These are phyloP conservation scores for Pleurotus tuoliensis DNA, from an alignment of 768 basidiomycete species.

Conservation along the genomic window DNA sequence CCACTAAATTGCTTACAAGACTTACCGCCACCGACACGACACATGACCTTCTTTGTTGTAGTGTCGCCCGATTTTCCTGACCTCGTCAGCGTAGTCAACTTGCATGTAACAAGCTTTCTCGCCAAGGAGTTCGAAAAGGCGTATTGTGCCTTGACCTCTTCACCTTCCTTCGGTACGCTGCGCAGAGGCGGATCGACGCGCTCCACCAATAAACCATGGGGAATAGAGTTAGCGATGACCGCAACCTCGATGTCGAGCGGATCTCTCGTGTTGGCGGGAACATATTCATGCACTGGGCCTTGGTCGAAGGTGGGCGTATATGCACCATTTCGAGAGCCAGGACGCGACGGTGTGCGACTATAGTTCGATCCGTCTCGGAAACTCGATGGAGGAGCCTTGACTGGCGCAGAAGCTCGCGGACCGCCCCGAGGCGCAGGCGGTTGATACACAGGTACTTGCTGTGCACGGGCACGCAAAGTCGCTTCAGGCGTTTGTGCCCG, in stretches of 20 bases:
- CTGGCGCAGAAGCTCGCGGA: conserved; percentile 30
- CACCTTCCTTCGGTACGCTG: conserved; percentile 60
- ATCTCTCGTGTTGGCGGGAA: conserved; percentile 63
- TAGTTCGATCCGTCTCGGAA: conserved; percentile 52
- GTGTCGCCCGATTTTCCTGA: conserved; percentile 45
- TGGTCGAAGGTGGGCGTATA: conserved; percentile 57
- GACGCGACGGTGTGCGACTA: conserved; percentile 58
- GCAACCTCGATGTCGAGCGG: conserved; percentile 84
- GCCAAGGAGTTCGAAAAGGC: conserved; percentile 71
- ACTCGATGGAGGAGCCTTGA: conserved; percentile 66
- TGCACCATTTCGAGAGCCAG: conserved; percentile 62
- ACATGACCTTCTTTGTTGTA: conserved; percentile 85
- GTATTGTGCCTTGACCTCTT: conserved; percentile 83
- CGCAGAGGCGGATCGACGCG: conserved; percentile 77
- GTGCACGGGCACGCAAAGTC: conserved; percentile 52
- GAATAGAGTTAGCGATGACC: conserved; percentile 64
- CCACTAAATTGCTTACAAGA: conserved; percentile 11
- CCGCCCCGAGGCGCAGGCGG: conserved; percentile 34
- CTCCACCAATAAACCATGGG: conserved; percentile 75
- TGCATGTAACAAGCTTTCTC: conserved; percentile 73
- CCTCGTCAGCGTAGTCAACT: conserved; percentile 74
- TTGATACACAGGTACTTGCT: conserved; percentile 54
- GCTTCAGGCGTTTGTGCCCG: conserved; percentile 72
- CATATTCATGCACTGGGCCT: conserved; percentile 56
- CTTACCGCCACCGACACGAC: conserved; percentile 83